phyloP scores from a whole-genome alignment of 805 yeast species.

The Blastobotrys peoriensis region DNA sequence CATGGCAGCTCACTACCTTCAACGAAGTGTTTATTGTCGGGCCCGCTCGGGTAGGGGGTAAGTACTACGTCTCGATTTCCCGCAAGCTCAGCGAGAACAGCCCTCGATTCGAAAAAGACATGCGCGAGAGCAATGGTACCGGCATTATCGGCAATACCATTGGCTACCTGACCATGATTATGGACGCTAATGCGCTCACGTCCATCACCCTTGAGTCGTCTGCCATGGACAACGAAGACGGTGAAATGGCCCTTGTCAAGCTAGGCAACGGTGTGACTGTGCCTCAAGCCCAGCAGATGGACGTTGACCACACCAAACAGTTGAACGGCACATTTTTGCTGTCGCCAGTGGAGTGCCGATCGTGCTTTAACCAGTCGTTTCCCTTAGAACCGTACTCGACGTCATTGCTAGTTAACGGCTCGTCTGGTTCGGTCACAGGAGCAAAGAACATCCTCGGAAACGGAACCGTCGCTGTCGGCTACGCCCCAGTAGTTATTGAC shows the following conservation, averaged over 20 bases:
- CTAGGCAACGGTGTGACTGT: conserved; percentile 1
- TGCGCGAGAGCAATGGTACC: conserved; percentile 7
- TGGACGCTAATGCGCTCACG: conserved; percentile 41
- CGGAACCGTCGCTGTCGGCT: conserved; percentile 49
- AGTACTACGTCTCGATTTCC: conserved; percentile 17
- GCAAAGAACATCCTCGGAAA: conserved; percentile 17
- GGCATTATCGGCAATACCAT: conserved; percentile 9
- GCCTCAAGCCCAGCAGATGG: background rate
- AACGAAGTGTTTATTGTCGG: conserved; percentile 17
- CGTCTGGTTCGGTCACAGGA: conserved; percentile 41
- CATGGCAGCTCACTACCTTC: conserved; percentile 2
- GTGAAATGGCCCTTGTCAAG: conserved; percentile 16
- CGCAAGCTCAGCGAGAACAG: conserved; percentile 16
- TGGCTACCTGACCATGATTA: conserved; percentile 63
- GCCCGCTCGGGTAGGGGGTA: conserved; percentile 11
- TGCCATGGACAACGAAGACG: conserved; percentile 14
- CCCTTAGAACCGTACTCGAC: conserved; percentile 8
- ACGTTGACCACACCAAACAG: background rate
- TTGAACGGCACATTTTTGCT: conserved; percentile 13
- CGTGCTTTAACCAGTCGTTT: conserved; percentile 17
- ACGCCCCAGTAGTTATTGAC: conserved; percentile 38
- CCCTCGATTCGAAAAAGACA: conserved; percentile 13
- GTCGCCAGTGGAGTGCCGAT: conserved; percentile 15
- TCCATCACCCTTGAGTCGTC: conserved; percentile 33
- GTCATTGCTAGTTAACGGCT: conserved; percentile 7